Evolutionary conservation across 345 rosid species (phyloP).

Genomic region (Ricinus communis): DNA sequence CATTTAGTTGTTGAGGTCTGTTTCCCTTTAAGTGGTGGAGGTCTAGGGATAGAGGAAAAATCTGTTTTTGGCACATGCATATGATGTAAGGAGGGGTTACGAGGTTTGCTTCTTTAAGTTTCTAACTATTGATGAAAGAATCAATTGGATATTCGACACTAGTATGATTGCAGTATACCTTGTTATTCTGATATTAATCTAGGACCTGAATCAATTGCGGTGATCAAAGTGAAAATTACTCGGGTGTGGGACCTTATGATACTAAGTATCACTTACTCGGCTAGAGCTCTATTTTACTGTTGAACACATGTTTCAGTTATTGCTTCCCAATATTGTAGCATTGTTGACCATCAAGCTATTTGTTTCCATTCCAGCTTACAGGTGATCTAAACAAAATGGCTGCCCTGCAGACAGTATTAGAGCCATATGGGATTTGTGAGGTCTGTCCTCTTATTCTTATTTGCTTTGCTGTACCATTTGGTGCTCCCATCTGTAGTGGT

Average conservation of each 20-base stretch:
- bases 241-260: background rate
- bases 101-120: too few relatives aligned
- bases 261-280: background rate
- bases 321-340: background rate
- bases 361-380: slow-evolving; percentile 43
- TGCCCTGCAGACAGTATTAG: slow-evolving; percentile 58
- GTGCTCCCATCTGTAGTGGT: background rate
- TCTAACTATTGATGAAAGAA: too few relatives aligned
- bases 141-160: too few relatives aligned
- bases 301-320: background rate
- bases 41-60: too few relatives aligned
- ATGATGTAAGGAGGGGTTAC: too few relatives aligned
- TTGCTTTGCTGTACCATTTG: background rate
- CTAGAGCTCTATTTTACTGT: background rate
- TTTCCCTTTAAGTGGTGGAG: too few relatives aligned
- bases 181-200: too few relatives aligned
- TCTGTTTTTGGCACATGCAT: too few relatives aligned
- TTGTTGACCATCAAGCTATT: slow-evolving; percentile 4
- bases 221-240: background rate
- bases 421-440: slow-evolving; percentile 72
- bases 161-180: too few relatives aligned
- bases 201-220: too few relatives aligned
- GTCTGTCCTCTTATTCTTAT: slow-evolving; percentile 26
- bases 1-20: too few relatives aligned
- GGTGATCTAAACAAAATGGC: slow-evolving; percentile 66